These are phyloP conservation scores for Lichtheimia ornata DNA, from an alignment of 371 early-diverging fungal species.

Conservation along the genomic window DNA sequence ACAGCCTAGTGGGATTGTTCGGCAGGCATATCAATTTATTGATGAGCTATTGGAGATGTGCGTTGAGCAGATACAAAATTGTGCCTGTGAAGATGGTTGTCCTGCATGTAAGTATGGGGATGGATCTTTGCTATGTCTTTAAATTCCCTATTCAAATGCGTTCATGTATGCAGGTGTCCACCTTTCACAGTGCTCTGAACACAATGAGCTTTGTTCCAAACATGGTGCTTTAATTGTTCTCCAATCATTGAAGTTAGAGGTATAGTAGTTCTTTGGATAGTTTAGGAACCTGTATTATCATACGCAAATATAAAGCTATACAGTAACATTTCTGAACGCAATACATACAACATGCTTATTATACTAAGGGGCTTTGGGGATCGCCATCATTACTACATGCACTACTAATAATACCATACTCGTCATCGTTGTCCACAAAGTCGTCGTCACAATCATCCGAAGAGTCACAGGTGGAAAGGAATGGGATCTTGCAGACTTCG, in stretches of 20 bases:
- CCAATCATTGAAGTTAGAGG: not conserved
- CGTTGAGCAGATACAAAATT: slow-evolving; percentile 29
- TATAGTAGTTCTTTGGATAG: not conserved
- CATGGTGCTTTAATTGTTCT: slow-evolving; percentile 28
- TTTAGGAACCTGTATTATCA: not conserved
- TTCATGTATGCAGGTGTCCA: slow-evolving; percentile 35
- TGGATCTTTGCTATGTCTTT: not conserved
- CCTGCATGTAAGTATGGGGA: slow-evolving; percentile 34
- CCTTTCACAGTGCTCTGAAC: slow-evolving; percentile 39
- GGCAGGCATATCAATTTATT: slow-evolving; percentile 39
- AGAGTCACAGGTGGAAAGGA: too few relatives aligned
- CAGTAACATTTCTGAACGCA: too few relatives aligned
- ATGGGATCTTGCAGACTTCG: too few relatives aligned
- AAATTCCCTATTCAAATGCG: not conserved
- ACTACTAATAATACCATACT: too few relatives aligned
- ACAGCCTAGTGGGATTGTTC: slow-evolving; percentile 35
- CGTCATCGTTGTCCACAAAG: too few relatives aligned
- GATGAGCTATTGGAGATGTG: slow-evolving; percentile 25
- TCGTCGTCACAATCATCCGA: too few relatives aligned
- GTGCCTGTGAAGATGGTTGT: slow-evolving; percentile 46
- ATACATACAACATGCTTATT: too few relatives aligned
- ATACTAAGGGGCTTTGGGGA: too few relatives aligned
- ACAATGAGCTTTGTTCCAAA: slow-evolving; percentile 42
- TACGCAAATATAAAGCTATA: too few relatives aligned
- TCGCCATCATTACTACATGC: too few relatives aligned